Evolutionary conservation across 495 filamentous ascomycete genomes (phyloP).

Genomic region (Aspergillus avenaceus): DNA sequence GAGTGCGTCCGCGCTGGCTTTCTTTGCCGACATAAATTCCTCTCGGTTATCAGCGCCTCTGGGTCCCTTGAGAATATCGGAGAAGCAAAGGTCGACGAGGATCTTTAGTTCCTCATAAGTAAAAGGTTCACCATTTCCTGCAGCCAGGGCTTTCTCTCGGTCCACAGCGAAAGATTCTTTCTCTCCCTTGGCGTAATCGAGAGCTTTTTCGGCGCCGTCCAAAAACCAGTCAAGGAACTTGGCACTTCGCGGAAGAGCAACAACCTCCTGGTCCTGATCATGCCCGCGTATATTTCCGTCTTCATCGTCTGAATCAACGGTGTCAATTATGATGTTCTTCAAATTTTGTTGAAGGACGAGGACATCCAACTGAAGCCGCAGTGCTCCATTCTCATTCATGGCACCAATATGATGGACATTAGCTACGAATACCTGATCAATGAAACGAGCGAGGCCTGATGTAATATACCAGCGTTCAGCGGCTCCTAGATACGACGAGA

Average conservation of each 20-base stretch:
- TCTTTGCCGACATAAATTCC: conserved; percentile 65
- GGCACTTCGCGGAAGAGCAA: conserved; percentile 63
- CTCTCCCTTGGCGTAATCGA: conserved; percentile 59
- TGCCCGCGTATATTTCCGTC: conserved; percentile 6
- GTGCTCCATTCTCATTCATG: conserved; percentile 73
- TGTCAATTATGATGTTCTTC: conserved; percentile 68
- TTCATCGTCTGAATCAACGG: conserved; percentile 6
- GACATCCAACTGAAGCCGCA: conserved; percentile 83
- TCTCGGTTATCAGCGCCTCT: conserved; percentile 65
- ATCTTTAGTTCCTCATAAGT: conserved; percentile 80
- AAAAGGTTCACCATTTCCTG: conserved; percentile 50
- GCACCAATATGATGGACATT: conserved; percentile 58
- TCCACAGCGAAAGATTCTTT: conserved; percentile 38
- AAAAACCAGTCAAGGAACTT: conserved; percentile 79
- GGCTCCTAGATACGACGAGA: conserved; percentile 62
- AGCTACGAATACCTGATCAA: conserved; percentile 66
- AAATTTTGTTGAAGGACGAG: conserved; percentile 93
- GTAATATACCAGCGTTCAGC: conserved; percentile 65
- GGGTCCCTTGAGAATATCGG: conserved; percentile 59
- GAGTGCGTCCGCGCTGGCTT: conserved; percentile 70
- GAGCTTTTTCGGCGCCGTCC: conserved; percentile 66
- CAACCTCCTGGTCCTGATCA: conserved; percentile 39
- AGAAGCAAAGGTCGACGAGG: conserved; percentile 81
- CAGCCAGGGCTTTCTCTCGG: conserved; percentile 31
- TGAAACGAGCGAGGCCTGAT: conserved; percentile 64